Percentiles rank a stretch among this genome's conserved stretches.
phyloP scores from a whole-genome alignment of 805 yeast genomes.

The Saturnispora ahearnii region DNA sequence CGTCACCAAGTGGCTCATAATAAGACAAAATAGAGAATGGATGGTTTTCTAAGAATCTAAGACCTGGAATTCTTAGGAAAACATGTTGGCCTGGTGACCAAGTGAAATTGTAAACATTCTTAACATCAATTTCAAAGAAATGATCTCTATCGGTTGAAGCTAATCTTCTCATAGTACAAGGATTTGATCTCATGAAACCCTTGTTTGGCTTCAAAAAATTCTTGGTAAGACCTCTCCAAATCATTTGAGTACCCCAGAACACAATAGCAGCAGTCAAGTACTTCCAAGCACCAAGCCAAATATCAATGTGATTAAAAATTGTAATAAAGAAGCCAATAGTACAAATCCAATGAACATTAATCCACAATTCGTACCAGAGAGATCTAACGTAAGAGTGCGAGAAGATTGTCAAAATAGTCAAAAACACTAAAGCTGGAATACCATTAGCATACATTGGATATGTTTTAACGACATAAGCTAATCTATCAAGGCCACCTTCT shows the following conservation, averaged over 20 bases:
- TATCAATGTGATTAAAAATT: constrained; percentile 37
- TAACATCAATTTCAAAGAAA: constrained; percentile 30
- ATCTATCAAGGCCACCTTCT: constrained; percentile 41
- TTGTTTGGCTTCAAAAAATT: constrained; percentile 38
- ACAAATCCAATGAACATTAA: constrained; percentile 44
- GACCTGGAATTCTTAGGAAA: constrained; percentile 38
- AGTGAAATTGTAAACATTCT: constrained; percentile 27
- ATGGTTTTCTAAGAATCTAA: constrained; percentile 41
- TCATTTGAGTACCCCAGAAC: constrained; percentile 41
- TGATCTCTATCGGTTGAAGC: constrained; percentile 29
- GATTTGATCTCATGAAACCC: constrained; percentile 25
- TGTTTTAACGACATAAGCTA: constrained; percentile 18
- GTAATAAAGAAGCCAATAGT: constrained; percentile 42
- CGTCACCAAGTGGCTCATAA: constrained; percentile 12
- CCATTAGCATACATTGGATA: constrained; percentile 31
- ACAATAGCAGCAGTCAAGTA: constrained; percentile 44
- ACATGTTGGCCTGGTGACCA: constrained; percentile 54
- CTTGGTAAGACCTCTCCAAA: constrained; percentile 38
- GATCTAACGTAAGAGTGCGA: constrained; percentile 35
- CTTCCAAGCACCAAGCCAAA: constrained; percentile 28
- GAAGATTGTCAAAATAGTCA: constrained; percentile 35
- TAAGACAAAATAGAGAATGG: constrained; percentile 44
- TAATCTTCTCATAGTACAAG: constrained; percentile 20
- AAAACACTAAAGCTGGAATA: constrained; percentile 38
- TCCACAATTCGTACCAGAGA: constrained; percentile 37